Base-by-base conservation (phyloP, 148 eudicot genomes). In the Chenopodium suecicum region DNA sequence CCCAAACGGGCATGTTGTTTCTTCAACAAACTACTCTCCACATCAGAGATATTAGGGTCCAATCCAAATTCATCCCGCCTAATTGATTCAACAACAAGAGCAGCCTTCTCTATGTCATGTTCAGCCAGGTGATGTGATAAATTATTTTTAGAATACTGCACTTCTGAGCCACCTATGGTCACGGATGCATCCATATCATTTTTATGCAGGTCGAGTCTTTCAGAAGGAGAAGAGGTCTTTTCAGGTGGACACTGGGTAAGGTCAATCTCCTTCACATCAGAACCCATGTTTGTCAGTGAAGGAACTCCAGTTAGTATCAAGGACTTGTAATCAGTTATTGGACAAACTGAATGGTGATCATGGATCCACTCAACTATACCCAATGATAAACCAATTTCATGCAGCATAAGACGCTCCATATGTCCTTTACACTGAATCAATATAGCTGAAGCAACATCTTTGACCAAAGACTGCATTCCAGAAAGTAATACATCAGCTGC, bases 1-100 rank as follows among this genome's bases (percentile, higher is more conserved):
- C 99, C 99, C 76, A 96, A 83, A 78, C 98, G 95, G 86, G 98
- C 97, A 89, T 96, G 95, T 80, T 92, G 98, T 88, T 91, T 96
- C 85, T 89, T 88, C 87, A 94, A 78, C 86, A 96, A 79, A 82
- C 78, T 86, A 83, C 85, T 89, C 74, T 94, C 92, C 64, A 76
- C 68, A n/a, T 82, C 89, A 73, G 96, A 86, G 41, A 92, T 87
- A 86, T 82, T 81, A 73, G 90, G 84, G 81, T 89, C 93, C 52
- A 96, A 82, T 79, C 99, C 99, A 84, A 94, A 96, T 84, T 96
- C 98, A 79, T 92, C 97, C 41, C 86, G 87, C 87, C 97, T 90
- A 79, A 96, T 96, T 72, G 95, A 87, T 86, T 94, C 91, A 83
- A 96, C 83, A 78, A 96, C 78, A 72, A 71, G 81, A 44, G 81